Evolutionary conservation across 2,329 filamentous ascomycete species (phyloP).

Genomic region (Leptosphaerulina australis): DNA sequence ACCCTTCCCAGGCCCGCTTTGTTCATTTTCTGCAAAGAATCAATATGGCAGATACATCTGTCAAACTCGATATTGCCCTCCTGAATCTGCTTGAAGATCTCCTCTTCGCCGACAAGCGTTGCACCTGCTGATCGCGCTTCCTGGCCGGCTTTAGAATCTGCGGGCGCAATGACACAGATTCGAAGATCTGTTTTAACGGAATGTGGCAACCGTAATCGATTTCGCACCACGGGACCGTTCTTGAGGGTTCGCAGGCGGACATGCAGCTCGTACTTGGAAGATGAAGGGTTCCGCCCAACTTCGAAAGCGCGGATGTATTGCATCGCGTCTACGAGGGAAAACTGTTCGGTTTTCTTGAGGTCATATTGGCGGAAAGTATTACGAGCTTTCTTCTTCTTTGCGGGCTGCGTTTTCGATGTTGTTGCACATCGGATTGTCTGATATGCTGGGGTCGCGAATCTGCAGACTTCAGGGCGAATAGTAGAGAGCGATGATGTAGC

Average conservation of each 20-base stretch:
- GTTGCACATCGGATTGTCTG: conserved; percentile 51
- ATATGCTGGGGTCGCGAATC: conserved; percentile 35
- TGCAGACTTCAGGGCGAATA: conserved; percentile 26
- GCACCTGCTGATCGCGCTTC: conserved; percentile 81
- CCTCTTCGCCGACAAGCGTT: conserved; percentile 80
- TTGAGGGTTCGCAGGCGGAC: conserved; percentile 82
- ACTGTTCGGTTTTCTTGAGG: conserved; percentile 71
- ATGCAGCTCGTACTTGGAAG: conserved; percentile 86
- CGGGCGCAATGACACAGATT: conserved; percentile 90
- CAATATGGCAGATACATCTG: conserved; percentile 81
- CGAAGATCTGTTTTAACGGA: conserved; percentile 86
- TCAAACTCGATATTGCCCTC: conserved; percentile 85
- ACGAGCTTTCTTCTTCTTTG: conserved; percentile 65
- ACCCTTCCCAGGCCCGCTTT: conserved; percentile 81
- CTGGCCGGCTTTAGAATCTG: conserved; percentile 73
- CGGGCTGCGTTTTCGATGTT: conserved; percentile 49
- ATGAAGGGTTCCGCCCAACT: conserved; percentile 76
- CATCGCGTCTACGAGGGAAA: conserved; percentile 89
- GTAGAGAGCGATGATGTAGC: conserved; percentile 16
- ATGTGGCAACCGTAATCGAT: conserved; percentile 85
- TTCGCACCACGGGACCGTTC: conserved; percentile 85
- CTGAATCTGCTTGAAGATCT: conserved; percentile 79
- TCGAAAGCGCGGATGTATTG: conserved; percentile 93
- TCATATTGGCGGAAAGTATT: conserved; percentile 68
- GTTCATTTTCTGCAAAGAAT: conserved; percentile 77